Percentiles rank a stretch among this genome's conserved stretches.
Conservation (phyloP, 306 rosid species). For the Arachis hypogaea region DNA sequence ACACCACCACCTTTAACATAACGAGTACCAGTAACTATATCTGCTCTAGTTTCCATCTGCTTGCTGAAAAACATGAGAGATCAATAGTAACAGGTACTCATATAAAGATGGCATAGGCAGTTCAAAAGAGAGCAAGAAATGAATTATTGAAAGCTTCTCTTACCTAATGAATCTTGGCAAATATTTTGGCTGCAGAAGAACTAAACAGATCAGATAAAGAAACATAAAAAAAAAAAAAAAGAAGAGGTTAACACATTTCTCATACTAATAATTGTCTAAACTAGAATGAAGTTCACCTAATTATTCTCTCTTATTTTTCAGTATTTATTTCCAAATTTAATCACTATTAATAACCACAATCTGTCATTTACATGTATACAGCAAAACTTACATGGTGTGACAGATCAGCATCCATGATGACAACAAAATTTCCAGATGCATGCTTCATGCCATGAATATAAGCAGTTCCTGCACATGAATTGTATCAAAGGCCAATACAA, state of each 20-base stretch:
- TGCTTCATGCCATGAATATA: conserved; percentile 91
- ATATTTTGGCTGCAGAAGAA: conserved; percentile 85
- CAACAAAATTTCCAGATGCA: conserved; percentile 93
- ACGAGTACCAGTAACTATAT: conserved; percentile 93
- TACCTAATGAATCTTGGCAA: conserved; percentile 85
- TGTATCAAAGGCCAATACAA: conserved; percentile 37
- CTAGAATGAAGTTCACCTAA: conserved; percentile 18
- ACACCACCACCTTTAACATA: conserved; percentile 95
- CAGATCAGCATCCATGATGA: conserved; percentile 96
- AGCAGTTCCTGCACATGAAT: conserved; percentile 81
- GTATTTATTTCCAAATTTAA: conserved; percentile 21
- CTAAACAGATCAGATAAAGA: conserved; percentile 37
- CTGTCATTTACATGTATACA: conserved; percentile 9
- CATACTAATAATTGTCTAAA: conserved; percentile 7
- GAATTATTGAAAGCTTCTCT: conserved; percentile 29
- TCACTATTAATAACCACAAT: conserved; percentile 26
- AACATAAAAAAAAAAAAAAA: conserved; percentile 10
- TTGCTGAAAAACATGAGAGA: conserved; percentile 48
- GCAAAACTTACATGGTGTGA: conserved; percentile 80
- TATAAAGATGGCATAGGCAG: neutral
- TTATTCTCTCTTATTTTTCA: neutral
- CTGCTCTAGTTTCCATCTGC: conserved; percentile 82
- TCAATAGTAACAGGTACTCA: conserved; percentile 2
- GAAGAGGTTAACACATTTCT: conserved; percentile 4
- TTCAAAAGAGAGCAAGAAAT: conserved; percentile 20